Evolutionary conservation across 495 filamentous ascomycete genomes (phyloP).

Genomic region (Xylaria sp.): DNA sequence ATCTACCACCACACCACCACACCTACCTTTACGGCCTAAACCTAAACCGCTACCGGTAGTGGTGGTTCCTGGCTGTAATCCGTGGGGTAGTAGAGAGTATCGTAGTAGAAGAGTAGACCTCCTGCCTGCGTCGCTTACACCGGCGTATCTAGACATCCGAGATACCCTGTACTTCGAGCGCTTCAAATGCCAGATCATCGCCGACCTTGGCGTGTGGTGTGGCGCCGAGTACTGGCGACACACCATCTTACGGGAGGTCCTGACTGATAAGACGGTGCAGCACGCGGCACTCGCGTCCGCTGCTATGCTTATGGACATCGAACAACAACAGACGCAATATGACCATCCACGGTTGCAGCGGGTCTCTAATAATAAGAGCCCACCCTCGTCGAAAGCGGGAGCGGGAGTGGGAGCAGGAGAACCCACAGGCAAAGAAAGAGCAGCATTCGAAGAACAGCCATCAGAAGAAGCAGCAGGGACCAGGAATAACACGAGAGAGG

Average conservation of each 20-base stretch:
- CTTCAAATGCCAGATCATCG: constrained; percentile 29
- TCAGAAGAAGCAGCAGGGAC: not conserved
- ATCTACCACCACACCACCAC: not conserved
- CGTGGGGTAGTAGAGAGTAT: not conserved
- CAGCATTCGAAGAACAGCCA: not conserved
- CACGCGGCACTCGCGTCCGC: constrained; percentile 30
- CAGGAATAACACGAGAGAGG: not conserved
- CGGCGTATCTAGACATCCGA: constrained; percentile 31
- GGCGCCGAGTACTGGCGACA: constrained; percentile 30
- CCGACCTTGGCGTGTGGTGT: constrained; percentile 32
- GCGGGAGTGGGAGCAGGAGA: too few relatives aligned
- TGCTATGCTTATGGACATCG: constrained; percentile 31
- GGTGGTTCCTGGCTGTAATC: not conserved
- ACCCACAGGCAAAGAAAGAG: not conserved
- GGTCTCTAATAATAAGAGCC: not conserved
- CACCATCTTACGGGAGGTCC: constrained; percentile 28
- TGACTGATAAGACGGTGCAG: constrained; percentile 30
- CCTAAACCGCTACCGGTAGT: not conserved
- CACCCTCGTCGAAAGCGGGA: not conserved
- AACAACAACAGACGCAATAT: constrained; percentile 21
- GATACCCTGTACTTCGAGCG: constrained; percentile 38
- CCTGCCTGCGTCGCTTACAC: constrained; percentile 28
- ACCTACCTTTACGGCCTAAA: not conserved
- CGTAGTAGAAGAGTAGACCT: not conserved
- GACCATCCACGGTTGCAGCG: not conserved